Base-by-base conservation (phyloP, 2,329 filamentous ascomycete species). In the Hypoxylon sp. region DNA sequence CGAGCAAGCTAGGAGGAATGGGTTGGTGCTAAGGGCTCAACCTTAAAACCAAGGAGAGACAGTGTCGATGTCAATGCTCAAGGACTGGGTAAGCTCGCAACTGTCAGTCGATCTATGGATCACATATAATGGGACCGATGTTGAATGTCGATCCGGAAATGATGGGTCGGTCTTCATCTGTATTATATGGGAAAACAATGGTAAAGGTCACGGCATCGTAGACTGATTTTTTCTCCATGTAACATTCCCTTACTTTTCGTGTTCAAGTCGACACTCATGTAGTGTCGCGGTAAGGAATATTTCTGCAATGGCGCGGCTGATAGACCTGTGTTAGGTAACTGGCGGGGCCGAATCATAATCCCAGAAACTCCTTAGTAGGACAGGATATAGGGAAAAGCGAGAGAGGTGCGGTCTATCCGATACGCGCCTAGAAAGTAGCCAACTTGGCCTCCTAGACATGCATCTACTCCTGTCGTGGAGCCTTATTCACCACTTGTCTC, bases 1-100 rank as follows among this genome's bases (percentile, higher is more conserved):
- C 52, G 31, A 63, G 60, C 22, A 63, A 65, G 31, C 48, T 35
- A 63, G 42, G 17, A 31, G n/a, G 54, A 31, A 59, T 17, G 14
- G 39, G 53, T 33, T 24, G 46, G 57, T 46, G 63, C 60, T 42
- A 48, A 58, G 37, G 52, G 48, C 42, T 39, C 52, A 55, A 63
- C 51, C 64, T 71, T 67, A 71, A 67, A 71, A 63, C 11, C 26
- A 63, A 65, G 47, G 31, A 48, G 35, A 52, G 51, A 63, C 48
- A 56, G 42, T 57, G 60, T 48, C 17, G 22, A 44, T 44, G 39
- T n/a, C 39, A 22, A 44, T 44, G 39, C 19, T 22, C 17, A 39
- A 44, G 33, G 31, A 54, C 50, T 19, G 44, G 47, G 56, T 14
- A 54, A 35, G 35, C 39, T 48, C 31, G 53, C 14, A 42, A 59